Evolutionary conservation across 345 rosid genomes (phyloP).

Genomic region (Ceriops decandra): DNA sequence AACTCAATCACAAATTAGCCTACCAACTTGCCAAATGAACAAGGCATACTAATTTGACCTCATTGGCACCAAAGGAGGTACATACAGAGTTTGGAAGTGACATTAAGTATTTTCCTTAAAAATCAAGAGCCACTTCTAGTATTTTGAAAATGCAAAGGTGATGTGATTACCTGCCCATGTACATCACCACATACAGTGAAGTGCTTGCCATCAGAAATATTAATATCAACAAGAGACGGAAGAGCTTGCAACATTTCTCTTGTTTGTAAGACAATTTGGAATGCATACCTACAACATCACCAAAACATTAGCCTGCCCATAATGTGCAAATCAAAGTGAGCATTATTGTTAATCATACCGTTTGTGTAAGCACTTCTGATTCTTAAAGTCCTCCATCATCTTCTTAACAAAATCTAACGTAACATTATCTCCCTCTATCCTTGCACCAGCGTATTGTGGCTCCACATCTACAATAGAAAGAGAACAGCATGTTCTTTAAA

Average conservation of each 20-base stretch:
- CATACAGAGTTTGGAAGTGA: background rate
- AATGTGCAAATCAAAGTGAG: no score
- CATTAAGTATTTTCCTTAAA: background rate
- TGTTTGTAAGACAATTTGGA: slow-evolving; percentile 79
- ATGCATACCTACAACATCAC: slow-evolving; percentile 68
- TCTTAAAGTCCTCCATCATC: slow-evolving; percentile 93
- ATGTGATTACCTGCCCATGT: slow-evolving; percentile 84
- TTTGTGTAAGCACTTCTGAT: slow-evolving; percentile 83
- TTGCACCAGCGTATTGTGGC: slow-evolving; percentile 91
- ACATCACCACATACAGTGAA: slow-evolving; percentile 98
- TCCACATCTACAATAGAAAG: slow-evolving; percentile 70
- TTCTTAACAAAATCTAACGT: slow-evolving; percentile 86
- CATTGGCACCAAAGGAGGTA: background rate
- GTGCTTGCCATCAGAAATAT: slow-evolving; percentile 62
- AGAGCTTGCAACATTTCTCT: slow-evolving; percentile 67
- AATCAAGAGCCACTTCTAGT: background rate
- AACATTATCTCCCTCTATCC: slow-evolving; percentile 80
- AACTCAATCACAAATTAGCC: background rate
- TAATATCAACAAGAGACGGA: slow-evolving; percentile 85
- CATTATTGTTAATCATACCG: slow-evolving; percentile 37
- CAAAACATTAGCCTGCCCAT: background rate
- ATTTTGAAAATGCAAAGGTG: slow-evolving; percentile 4
- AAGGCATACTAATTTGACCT: background rate
- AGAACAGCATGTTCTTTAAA: slow-evolving; percentile 22
- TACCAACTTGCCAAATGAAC: no score